A percentile compares a stretch with the other conserved stretches of the same genome.
Evolutionary conservation across 2,329 filamentous ascomycete species (phyloP).

Genomic region (Trichoderma sp.): DNA sequence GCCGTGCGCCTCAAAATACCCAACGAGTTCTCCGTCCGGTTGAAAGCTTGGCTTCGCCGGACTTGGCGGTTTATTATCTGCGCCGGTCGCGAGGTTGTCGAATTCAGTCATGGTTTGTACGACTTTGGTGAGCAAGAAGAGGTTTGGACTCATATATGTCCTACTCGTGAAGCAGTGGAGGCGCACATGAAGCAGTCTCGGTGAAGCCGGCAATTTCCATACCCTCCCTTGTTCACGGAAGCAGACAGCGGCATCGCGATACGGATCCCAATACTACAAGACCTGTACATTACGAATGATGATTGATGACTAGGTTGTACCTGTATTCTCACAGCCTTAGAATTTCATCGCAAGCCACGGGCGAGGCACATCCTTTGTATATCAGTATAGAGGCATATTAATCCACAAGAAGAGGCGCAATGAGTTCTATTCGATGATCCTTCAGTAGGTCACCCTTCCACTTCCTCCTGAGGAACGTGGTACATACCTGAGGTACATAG

Average conservation of each 20-base stretch:
- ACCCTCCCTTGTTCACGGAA: neutral
- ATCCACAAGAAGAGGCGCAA: no score
- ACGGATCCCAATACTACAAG: neutral
- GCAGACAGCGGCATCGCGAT: neutral
- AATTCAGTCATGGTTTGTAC: constrained; percentile 29
- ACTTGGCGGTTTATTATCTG: constrained; percentile 33
- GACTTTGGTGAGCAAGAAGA: constrained; percentile 33
- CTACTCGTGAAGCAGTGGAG: constrained; percentile 23
- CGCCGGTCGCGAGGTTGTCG: constrained; percentile 27
- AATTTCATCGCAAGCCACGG: neutral
- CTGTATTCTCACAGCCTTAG: neutral
- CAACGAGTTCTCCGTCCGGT: constrained; percentile 57
- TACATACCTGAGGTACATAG: no score
- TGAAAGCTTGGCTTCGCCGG: constrained; percentile 49
- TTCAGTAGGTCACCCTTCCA: no score
- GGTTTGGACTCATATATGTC: constrained; percentile 35
- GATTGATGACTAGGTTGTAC: neutral
- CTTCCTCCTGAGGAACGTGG: no score
- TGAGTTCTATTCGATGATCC: neutral
- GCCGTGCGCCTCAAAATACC: constrained; percentile 59
- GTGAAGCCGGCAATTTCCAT: neutral
- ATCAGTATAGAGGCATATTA: neutral
- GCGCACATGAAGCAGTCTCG: constrained; percentile 20
- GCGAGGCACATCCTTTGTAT: neutral
- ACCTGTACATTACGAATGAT: neutral